These are phyloP conservation scores for Tetrapisispora iriomotensis DNA, from an alignment of 805 yeast species.

Conservation along the genomic window DNA sequence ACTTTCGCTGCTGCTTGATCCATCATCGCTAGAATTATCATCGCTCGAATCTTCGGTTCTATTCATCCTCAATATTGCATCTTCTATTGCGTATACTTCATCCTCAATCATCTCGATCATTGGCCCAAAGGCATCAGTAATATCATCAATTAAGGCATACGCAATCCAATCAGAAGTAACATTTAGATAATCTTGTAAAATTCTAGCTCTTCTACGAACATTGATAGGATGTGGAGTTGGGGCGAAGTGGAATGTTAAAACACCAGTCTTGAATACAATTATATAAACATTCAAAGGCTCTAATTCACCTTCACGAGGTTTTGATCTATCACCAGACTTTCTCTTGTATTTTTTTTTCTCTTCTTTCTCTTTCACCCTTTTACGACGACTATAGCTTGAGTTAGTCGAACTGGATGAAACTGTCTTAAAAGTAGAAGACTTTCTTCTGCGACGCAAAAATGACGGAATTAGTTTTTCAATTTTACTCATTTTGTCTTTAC, in stretches of 20 bases:
- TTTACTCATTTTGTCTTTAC: constrained; percentile 3
- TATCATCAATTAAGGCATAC: constrained; percentile 91
- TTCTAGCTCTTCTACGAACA: constrained; percentile 85
- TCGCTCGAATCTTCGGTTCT: constrained; percentile 43
- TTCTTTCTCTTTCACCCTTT: constrained; percentile 25
- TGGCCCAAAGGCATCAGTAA: constrained; percentile 96
- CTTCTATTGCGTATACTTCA: constrained; percentile 92
- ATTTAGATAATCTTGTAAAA: constrained; percentile 76
- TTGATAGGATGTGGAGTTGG: constrained; percentile 95
- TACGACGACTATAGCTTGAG: constrained; percentile 15
- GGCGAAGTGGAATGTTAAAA: constrained; percentile 84
- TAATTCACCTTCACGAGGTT: constrained; percentile 45
- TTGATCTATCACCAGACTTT: constrained; percentile 37
- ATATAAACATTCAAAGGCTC: constrained; percentile 89
- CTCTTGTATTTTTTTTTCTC: constrained; percentile 33
- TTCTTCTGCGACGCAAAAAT: constrained; percentile 1
- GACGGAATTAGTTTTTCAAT: not conserved
- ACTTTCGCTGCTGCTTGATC: constrained; percentile 10
- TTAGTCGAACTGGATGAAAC: constrained; percentile 2
- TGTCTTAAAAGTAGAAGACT: constrained; percentile 1
- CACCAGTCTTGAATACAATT: constrained; percentile 84
- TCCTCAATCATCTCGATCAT: constrained; percentile 89
- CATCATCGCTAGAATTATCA: constrained; percentile 23
- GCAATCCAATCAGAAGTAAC: constrained; percentile 96
- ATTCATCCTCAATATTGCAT: constrained; percentile 80